Conservation (phyloP, 345 rosid species). For the Combretum micranthum region DNA sequence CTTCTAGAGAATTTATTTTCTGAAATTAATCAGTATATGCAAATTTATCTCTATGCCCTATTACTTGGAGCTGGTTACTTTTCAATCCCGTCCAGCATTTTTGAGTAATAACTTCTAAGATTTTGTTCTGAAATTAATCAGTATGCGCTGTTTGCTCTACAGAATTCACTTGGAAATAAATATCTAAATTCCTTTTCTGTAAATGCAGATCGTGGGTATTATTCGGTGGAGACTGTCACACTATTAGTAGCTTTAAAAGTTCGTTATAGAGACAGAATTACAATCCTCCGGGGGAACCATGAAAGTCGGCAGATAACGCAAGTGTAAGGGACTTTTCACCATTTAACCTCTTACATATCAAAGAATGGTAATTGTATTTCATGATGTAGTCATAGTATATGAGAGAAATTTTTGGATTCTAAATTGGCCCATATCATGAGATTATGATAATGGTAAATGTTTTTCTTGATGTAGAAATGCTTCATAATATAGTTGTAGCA, state of each 20-base stretch:
- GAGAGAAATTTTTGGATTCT: too few relatives aligned
- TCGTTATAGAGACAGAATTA: constrained; percentile 88
- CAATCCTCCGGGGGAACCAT: constrained; percentile 91
- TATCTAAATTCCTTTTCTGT: constrained; percentile 8
- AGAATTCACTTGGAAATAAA: background rate
- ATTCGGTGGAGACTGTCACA: constrained; percentile 94
- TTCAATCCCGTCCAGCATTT: too few relatives aligned
- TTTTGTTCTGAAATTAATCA: background rate
- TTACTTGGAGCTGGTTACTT: too few relatives aligned
- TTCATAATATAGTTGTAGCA: too few relatives aligned
- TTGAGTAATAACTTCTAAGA: too few relatives aligned
- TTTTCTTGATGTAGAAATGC: too few relatives aligned
- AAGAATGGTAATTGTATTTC: background rate
- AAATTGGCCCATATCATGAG: too few relatives aligned
- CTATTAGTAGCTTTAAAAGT: constrained; percentile 93
- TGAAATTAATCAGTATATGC: background rate
- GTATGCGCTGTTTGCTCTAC: background rate
- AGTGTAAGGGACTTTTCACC: constrained; percentile 59
- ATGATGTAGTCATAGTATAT: background rate
- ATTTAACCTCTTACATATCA: background rate
- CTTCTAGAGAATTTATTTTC: too few relatives aligned
- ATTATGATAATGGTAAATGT: too few relatives aligned
- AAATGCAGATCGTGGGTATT: constrained; percentile 95
- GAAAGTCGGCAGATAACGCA: constrained; percentile 99
- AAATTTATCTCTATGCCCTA: too few relatives aligned